Percentiles rank a stretch among this genome's conserved stretches.
Conservation (phyloP, 2,329 filamentous ascomycete genomes). For the Cladorrhinum sp. region DNA sequence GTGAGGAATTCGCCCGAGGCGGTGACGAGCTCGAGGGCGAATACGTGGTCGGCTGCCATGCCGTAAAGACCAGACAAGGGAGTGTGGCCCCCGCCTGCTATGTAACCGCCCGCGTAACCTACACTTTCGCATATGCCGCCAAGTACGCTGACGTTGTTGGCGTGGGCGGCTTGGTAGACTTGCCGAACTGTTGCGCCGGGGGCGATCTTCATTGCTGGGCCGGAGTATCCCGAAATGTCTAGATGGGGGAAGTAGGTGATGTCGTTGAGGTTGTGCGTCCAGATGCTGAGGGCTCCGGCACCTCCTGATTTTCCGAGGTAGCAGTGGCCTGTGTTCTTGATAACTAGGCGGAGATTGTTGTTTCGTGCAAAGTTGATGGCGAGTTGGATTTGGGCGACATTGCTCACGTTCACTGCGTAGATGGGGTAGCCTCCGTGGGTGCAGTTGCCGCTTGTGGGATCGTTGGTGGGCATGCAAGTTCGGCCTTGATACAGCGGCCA, state of each 20-base stretch:
- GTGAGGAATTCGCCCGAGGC: conserved; percentile 43
- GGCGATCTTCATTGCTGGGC: conserved; percentile 45
- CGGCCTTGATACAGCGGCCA: conserved; percentile 29
- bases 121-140: conserved; percentile 52
- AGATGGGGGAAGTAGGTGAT: conserved; percentile 31
- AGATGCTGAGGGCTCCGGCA: conserved; percentile 36
- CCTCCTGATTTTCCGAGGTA: conserved; percentile 39
- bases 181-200: conserved; percentile 47
- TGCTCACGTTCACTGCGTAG: conserved; percentile 33
- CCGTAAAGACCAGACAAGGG: conserved; percentile 45
- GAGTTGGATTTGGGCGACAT: conserved; percentile 24
- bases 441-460: conserved; percentile 38
- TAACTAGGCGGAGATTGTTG: conserved; percentile 43
- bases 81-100: conserved; percentile 49
- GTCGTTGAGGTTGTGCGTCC: conserved; percentile 41
- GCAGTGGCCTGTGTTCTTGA: conserved; percentile 45
- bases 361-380: conserved; percentile 36
- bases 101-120: conserved; percentile 56
- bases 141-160: conserved; percentile 40
- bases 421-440: conserved; percentile 36
- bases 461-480: conserved; percentile 15
- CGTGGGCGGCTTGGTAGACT: conserved; percentile 37
- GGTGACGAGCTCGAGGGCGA: conserved; percentile 45
- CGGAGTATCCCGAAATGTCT: conserved; percentile 38
- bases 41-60: conserved; percentile 45